Evolutionary conservation across 2,329 filamentous ascomycete species (phyloP).

Genomic region (Nemania diffusa): DNA sequence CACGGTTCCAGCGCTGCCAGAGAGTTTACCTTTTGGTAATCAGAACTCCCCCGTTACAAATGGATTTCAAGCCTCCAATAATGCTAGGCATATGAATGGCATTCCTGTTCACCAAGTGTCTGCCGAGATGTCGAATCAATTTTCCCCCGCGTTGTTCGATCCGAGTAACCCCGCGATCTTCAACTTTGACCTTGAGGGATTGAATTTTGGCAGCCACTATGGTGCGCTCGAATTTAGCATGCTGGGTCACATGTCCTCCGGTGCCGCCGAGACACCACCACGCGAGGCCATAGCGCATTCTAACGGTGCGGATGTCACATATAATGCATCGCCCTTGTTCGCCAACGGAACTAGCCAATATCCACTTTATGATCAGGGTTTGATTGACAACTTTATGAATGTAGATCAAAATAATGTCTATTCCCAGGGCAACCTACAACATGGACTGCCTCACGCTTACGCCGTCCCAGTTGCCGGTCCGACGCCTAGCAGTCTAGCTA

Average conservation of each 20-base stretch:
- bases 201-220: constrained; percentile 97
- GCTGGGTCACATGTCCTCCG: constrained; percentile 95
- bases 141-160: constrained; percentile 77
- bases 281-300: constrained; percentile 66
- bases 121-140: constrained; percentile 58
- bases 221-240: constrained; percentile 96
- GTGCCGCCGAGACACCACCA: constrained; percentile 80
- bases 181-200: constrained; percentile 93
- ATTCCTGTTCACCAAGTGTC: constrained; percentile 62
- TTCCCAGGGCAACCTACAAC: constrained; percentile 67
- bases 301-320: constrained; percentile 53
- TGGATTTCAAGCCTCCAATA: constrained; percentile 69
- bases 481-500: constrained; percentile 68
- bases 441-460: constrained; percentile 72
- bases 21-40: constrained; percentile 65
- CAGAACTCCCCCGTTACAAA: constrained; percentile 81
- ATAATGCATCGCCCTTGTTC: constrained; percentile 60
- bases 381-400: constrained; percentile 64
- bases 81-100: constrained; percentile 58
- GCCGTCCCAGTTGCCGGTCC: constrained; percentile 67
- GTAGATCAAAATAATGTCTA: constrained; percentile 64
- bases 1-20: constrained; percentile 58
- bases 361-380: constrained; percentile 61
- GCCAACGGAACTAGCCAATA: constrained; percentile 62
- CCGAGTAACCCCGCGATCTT: constrained; percentile 91